Evolutionary conservation across 768 basidiomycete genomes (phyloP), one percentile per base, ranked within the genome.

Genomic region (Fistulinella prunicolor): DNA sequence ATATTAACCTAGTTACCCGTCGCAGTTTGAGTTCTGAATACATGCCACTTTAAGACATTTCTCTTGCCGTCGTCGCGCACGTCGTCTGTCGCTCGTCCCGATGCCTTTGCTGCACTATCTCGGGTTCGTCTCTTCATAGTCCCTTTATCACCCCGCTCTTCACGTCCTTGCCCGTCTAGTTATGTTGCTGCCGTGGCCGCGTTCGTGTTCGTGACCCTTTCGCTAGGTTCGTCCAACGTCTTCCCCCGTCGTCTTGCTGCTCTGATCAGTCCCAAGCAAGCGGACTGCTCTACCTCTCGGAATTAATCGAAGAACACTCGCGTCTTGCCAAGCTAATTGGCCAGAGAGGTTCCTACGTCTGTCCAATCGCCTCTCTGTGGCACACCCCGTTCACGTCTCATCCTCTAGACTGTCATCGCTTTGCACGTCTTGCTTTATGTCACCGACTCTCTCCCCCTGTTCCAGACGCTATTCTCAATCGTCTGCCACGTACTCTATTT

Each of bases 261-360:
- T 36, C 55, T 53, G 35, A 60, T 40, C 48, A 2, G 24, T 39
- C 20, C 50, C 12, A 64, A 95, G 95, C 95, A 41, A 94, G 90
- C 68, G 95, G 94, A 7, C 73, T 98, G 38, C 71, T 98, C 46
- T 97, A 95, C 76, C 72, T 95, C 26, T 94, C 94, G 2, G 95
- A 98, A 65, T 67, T 97, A 26, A 97, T 98, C 53, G 95, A 98
- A 67, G 95, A 98, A 64, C 86, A 95, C 64, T 84, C 92, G 12
- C 80, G 80, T 38, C 61, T 79, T 47, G 89, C 96, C 12, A 99
- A 97, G 70, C 56, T 70, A 1, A 63, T 92, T 20, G 96, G 96
- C 1, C 85, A 91, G 66, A 73, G 89, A 54, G 79, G 82, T n/a
- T 91, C 89, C 52, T 94, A 91, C 69, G 94, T 94, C 64, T 55